Evolutionary conservation across 306 rosid species (phyloP).

Genomic region (Neltuma alba): DNA sequence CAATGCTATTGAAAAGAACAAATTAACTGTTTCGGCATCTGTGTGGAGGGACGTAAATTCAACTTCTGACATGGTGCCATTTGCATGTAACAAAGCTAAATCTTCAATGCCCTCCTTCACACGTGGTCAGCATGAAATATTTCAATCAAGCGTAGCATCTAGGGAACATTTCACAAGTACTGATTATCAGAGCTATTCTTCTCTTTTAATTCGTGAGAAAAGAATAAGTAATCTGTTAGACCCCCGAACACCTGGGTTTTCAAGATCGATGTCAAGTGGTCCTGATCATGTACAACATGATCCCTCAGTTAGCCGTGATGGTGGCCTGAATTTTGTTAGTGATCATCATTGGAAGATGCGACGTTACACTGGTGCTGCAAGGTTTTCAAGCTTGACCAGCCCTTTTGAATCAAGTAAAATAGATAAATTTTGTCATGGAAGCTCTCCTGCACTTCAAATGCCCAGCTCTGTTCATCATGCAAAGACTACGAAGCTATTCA

Average conservation of each 20-base stretch:
- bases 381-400: slow-evolving; percentile 42
- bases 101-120: slow-evolving; percentile 41
- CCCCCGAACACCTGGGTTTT: slow-evolving; percentile 43
- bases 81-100: slow-evolving; percentile 43
- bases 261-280: slow-evolving; percentile 49
- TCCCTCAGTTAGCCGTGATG: slow-evolving; percentile 45
- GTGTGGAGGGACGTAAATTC: slow-evolving; percentile 42
- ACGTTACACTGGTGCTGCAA: slow-evolving; percentile 35
- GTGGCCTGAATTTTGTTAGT: slow-evolving; percentile 37
- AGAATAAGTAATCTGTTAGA: slow-evolving; percentile 47
- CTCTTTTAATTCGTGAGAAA: slow-evolving; percentile 51
- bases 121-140: slow-evolving; percentile 37
- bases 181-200: slow-evolving; percentile 43
- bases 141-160: slow-evolving; percentile 48
- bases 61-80: slow-evolving; percentile 46
- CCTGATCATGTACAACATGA: slow-evolving; percentile 39
- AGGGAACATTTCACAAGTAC: slow-evolving; percentile 41
- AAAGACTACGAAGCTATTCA: slow-evolving; percentile 54
- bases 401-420: slow-evolving; percentile 42
- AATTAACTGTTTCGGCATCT: slow-evolving; percentile 46
- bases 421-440: slow-evolving; percentile 39
- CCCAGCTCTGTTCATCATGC: slow-evolving; percentile 53
- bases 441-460: slow-evolving; percentile 41
- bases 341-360: slow-evolving; percentile 51
- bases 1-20: slow-evolving; percentile 41